Conservation (phyloP, 441 rosid genomes). For the Croton setiger region DNA sequence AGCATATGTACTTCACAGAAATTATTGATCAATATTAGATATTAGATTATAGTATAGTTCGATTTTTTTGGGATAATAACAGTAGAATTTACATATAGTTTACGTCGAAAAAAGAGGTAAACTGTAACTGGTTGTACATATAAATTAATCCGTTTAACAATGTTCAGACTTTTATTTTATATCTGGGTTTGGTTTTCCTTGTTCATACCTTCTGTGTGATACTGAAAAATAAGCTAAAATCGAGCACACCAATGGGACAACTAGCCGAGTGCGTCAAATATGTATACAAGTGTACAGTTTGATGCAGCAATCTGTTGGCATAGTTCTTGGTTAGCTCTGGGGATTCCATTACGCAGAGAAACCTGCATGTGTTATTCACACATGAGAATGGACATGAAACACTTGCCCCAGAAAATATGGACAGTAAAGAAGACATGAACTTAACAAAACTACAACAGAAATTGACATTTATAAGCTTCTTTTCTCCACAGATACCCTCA, state of each 20-base stretch:
- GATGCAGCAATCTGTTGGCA: neutral
- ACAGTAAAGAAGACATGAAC: constrained; percentile 18
- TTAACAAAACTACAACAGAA: constrained; percentile 19
- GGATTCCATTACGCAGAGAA: neutral
- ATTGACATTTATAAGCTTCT: constrained; percentile 20
- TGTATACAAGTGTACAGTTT: too few relatives aligned
- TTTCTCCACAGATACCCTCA: constrained; percentile 4
- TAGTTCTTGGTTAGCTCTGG: neutral
- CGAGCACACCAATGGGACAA: neutral
- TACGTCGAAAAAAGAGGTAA: neutral
- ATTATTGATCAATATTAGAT: neutral
- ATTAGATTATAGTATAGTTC: neutral
- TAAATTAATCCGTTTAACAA: too few relatives aligned
- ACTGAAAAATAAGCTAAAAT: too few relatives aligned
- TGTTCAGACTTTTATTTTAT: too few relatives aligned
- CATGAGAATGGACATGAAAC: constrained; percentile 1
- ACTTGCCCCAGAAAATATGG: constrained; percentile 18
- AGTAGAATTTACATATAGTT: neutral
- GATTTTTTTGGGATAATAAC: neutral
- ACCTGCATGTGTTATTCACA: neutral
- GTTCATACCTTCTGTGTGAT: constrained; percentile 10
- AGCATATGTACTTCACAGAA: neutral
- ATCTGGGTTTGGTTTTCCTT: neutral
- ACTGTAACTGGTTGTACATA: too few relatives aligned
- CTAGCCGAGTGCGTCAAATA: too few relatives aligned